Evolutionary conservation across 495 filamentous ascomycete species (phyloP).

Genomic region (Podospora bellae-mahoneyi): DNA sequence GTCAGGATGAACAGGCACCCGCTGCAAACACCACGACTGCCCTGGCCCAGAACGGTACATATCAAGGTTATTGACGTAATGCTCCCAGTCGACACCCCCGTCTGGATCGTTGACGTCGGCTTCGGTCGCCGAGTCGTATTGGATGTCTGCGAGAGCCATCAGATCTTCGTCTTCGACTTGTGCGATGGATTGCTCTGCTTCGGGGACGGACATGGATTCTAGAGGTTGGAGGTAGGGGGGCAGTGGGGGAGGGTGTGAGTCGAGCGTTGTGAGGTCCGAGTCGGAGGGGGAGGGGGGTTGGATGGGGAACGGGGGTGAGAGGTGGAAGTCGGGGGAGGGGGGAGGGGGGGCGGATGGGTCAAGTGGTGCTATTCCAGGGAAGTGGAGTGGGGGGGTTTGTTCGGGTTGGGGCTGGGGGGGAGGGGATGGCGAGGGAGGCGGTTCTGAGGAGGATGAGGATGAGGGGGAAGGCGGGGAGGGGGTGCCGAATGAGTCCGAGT

Average conservation of each 20-base stretch:
- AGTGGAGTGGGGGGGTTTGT: background rate
- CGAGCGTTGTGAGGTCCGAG: background rate
- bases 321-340: background rate
- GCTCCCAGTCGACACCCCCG: background rate
- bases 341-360: background rate
- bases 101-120: background rate
- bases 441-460: background rate
- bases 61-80: background rate
- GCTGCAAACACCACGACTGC: background rate
- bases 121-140: background rate
- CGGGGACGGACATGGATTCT: background rate
- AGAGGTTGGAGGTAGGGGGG: background rate
- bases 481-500: background rate
- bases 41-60: background rate
- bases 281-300: conserved; percentile 4
- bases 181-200: background rate
- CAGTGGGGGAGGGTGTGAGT: background rate
- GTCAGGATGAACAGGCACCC: background rate
- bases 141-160: background rate
- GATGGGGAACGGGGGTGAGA: background rate
- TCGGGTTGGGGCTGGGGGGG: background rate
- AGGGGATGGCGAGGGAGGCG: background rate
- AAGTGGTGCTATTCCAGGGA: background rate
- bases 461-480: background rate
- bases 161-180: background rate